Percentiles rank a stretch among this genome's conserved stretches.
phyloP scores from a whole-genome alignment of 2,329 filamentous ascomycete species.

The Penicillium sp. region DNA sequence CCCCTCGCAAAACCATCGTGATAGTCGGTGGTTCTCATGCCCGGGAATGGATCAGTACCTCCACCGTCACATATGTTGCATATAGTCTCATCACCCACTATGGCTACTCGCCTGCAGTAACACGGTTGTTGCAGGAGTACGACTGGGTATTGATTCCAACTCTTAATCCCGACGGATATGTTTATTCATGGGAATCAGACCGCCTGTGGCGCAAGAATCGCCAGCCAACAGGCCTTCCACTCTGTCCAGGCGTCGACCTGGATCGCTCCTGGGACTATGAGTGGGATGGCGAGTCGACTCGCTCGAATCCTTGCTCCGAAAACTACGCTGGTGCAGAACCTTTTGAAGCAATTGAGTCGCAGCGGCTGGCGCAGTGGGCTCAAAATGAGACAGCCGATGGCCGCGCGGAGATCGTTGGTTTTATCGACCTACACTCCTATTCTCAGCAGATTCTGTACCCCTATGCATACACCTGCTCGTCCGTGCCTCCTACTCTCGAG shows the following conservation, averaged over 20 bases:
- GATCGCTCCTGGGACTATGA: conserved; percentile 83
- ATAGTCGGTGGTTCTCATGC: conserved; percentile 87
- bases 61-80: conserved; percentile 85
- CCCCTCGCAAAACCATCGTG: conserved; percentile 71
- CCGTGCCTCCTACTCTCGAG: conserved; percentile 79
- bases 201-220: conserved; percentile 91
- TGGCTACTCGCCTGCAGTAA: conserved; percentile 68
- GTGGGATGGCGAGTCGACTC: conserved; percentile 69
- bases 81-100: conserved; percentile 85
- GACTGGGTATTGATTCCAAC: conserved; percentile 88
- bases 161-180: conserved; percentile 89
- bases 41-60: conserved; percentile 93
- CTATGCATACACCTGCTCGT: conserved; percentile 79
- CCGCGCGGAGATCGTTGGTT: conserved; percentile 74
- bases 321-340: conserved; percentile 80
- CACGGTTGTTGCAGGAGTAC: conserved; percentile 75
- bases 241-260: conserved; percentile 85
- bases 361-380: conserved; percentile 75
- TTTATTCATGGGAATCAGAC: conserved; percentile 89
- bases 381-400: conserved; percentile 70
- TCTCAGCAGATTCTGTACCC: conserved; percentile 93
- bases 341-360: conserved; percentile 80
- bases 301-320: conserved; percentile 83
- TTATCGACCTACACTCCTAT: conserved; percentile 90
- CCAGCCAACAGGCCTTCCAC: conserved; percentile 75